Evolutionary conservation across 305 asterid genomes (phyloP), one percentile per base, ranked within the genome.

Genomic region (Fraxinus nigra): DNA sequence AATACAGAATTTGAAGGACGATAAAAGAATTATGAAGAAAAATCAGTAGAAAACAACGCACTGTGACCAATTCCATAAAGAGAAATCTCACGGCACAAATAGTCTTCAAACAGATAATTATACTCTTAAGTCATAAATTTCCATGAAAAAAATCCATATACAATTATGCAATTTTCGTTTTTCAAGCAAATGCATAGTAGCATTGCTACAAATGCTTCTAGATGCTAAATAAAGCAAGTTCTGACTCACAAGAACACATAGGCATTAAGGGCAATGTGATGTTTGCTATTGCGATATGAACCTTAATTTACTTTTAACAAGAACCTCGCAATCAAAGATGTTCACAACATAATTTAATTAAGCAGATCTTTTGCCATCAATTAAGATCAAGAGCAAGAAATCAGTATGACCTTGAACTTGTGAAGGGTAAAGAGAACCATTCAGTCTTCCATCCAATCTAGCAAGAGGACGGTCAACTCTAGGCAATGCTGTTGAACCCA

Each of bases 361-460:
- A 70, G 81, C 33, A 30, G 63, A 72, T 80, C 37, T 51, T 69
- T 40, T 3, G 54, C 73, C 10, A 76, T 24, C 65, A 65, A 51
- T 56, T 33, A 26, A 20, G 48, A 72, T 46, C 43, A 79, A 78
- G 83, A 51, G 73, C 77, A 85, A 79, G 40, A 81, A 34, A 76
- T 35, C 34, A 18, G 76, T 51, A 72, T 85, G 89, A 96, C 98
- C 98, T 88, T 88, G 97, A 86, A 84, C 86, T 83, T 90, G 97
- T 32, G 92, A 84, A 40, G 88, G 77, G 79, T 87, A 90, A 80
- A 88, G 79, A 87, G 93, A 85, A 78, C 96, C 97, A 85, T 90
- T 95, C 83, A 91, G 82, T 72, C 92, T 87, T 83, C 91, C 94
- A 78, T 93, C 98, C 78, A 92, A 77, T 89, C 93, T 89, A 83